Evolutionary conservation across 306 rosid species (phyloP).

Genomic region (Cyclanthera cordifolia): DNA sequence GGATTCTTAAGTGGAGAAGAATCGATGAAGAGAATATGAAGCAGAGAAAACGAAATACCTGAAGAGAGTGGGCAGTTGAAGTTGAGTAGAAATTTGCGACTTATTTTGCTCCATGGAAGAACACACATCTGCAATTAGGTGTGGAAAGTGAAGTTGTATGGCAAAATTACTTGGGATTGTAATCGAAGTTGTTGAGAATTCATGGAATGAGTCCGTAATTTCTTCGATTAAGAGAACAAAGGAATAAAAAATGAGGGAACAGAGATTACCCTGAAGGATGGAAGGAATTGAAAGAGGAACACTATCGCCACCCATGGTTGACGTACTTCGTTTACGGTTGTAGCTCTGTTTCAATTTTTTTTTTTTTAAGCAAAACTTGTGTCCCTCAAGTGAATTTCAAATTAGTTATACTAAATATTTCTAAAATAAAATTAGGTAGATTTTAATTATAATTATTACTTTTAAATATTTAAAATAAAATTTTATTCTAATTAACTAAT

Average conservation of each 20-base stretch:
- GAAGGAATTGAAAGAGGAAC: background rate
- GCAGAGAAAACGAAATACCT: constrained; percentile 19
- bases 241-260: background rate
- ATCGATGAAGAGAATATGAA: background rate
- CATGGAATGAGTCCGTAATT: background rate
- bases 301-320: background rate
- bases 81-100: constrained; percentile 23
- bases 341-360: too few species aligned
- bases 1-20: background rate
- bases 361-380: too few species aligned
- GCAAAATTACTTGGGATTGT: background rate
- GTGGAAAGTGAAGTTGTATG: too few species aligned
- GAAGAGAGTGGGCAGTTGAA: constrained; percentile 11
- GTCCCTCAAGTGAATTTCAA: too few species aligned
- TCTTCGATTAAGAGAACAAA: background rate
- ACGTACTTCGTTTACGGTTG: too few species aligned
- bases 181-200: background rate
- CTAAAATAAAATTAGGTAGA: too few species aligned
- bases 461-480: too few species aligned
- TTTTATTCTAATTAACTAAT: too few species aligned
- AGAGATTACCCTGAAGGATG: constrained; percentile 1
- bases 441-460: too few species aligned
- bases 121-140: constrained; percentile 25
- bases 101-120: constrained; percentile 23
- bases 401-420: too few species aligned